Evolutionary conservation across 345 rosid species (phyloP).

Genomic region (Acer yangbiense): DNA sequence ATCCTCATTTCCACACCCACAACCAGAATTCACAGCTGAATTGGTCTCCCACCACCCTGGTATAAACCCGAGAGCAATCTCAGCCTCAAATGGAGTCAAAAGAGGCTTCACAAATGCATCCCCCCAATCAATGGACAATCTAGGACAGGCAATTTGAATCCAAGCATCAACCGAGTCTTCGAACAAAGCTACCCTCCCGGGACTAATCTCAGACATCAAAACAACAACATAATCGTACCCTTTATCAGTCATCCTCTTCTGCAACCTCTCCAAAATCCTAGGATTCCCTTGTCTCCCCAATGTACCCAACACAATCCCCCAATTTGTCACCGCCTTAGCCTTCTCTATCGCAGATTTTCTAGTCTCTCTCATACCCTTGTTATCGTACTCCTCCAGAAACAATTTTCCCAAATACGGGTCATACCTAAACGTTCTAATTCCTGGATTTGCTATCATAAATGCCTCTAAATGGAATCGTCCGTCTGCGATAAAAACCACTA

Average conservation of each 20-base stretch:
- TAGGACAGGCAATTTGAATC: constrained; percentile 93
- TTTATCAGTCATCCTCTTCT: constrained; percentile 71
- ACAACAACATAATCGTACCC: constrained; percentile 60
- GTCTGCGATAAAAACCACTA: constrained; percentile 77
- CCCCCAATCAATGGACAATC: constrained; percentile 97
- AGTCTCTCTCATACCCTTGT: constrained; percentile 80
- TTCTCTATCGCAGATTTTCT: constrained; percentile 59
- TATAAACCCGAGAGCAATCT: constrained; percentile 70
- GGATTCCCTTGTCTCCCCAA: constrained; percentile 97
- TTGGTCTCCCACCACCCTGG: constrained; percentile 89
- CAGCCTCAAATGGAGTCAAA: constrained; percentile 86
- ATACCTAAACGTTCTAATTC: constrained; percentile 67
- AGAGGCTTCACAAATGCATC: constrained; percentile 83
- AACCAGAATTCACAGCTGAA: constrained; percentile 16
- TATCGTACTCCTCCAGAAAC: constrained; percentile 92
- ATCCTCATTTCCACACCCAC: constrained; percentile 6
- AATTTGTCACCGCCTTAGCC: constrained; percentile 51
- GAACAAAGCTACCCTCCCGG: constrained; percentile 67
- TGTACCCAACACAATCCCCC: constrained; percentile 93
- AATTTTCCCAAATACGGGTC: constrained; percentile 82
- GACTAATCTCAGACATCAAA: constrained; percentile 89
- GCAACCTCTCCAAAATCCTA: constrained; percentile 67
- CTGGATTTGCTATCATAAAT: constrained; percentile 89
- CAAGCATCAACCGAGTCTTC: constrained; percentile 91
- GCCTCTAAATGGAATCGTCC: constrained; percentile 94